Evolutionary conservation across 768 basidiomycete genomes (phyloP).

Genomic region (Heimioporus sp.): DNA sequence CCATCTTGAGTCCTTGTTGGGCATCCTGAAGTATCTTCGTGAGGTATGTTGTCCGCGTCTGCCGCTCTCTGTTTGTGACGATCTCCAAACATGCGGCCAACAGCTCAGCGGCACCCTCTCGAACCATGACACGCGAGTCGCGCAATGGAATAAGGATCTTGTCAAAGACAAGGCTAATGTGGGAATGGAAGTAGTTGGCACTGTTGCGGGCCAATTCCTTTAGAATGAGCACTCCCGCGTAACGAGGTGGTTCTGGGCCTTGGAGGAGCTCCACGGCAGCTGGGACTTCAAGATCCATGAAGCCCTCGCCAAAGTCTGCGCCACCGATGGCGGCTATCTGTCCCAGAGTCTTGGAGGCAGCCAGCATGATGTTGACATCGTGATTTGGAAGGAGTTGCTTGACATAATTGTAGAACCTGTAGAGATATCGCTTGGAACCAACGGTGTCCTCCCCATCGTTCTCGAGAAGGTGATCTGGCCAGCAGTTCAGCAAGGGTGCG

Average conservation of each 20-base stretch:
- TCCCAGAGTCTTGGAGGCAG: constrained; percentile 90
- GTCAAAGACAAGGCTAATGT: constrained; percentile 86
- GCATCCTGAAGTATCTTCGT: constrained; percentile 87
- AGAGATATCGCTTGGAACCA: constrained; percentile 77
- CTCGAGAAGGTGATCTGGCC: constrained; percentile 68
- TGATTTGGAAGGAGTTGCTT: constrained; percentile 88
- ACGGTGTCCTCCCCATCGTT: constrained; percentile 78
- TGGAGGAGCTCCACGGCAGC: constrained; percentile 79
- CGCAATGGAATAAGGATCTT: constrained; percentile 89
- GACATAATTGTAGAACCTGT: constrained; percentile 90
- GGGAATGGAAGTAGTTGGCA: constrained; percentile 82
- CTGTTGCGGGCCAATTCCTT: constrained; percentile 92
- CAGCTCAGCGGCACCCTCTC: constrained; percentile 91
- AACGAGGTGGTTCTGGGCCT: constrained; percentile 76
- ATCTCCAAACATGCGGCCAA: constrained; percentile 93
- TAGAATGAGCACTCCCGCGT: constrained; percentile 90
- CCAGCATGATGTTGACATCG: constrained; percentile 92
- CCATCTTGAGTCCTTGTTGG: constrained; percentile 74
- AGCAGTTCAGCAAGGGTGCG: constrained; percentile 10
- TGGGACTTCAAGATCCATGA: constrained; percentile 88
- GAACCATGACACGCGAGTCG: constrained; percentile 84
- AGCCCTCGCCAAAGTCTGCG: constrained; percentile 78
- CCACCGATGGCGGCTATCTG: constrained; percentile 84
- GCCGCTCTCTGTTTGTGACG: constrained; percentile 69
- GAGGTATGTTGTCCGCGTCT: constrained; percentile 63